Base-by-base conservation (phyloP, 2,329 filamentous ascomycete species). In the Tolypocladium album region DNA sequence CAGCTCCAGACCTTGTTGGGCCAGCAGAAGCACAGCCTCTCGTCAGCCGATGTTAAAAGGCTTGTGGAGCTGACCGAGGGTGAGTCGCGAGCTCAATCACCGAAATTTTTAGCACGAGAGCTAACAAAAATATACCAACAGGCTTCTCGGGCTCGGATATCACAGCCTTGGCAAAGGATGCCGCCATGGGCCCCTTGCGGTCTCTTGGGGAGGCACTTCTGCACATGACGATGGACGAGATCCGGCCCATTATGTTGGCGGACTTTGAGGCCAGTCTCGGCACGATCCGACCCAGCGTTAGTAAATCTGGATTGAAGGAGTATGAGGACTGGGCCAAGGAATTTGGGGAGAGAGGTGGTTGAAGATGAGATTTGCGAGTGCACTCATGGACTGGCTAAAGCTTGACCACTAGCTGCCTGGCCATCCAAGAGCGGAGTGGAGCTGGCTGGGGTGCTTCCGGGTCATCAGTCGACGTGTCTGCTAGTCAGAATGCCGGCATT, bases 131-230 rank as follows among this genome's bases (percentile, higher is more conserved):
- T 50, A 11, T 39, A 45, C 38, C 3, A 4, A 15, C 59, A 97
- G 92, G 92, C n/a, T 99, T 96, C 75, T 97, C 92, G 11, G 94
- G 94, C 53, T 96, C 92, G 2, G 94, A 99, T 69, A 96, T 99
- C 65, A 97, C 94, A 27, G 92, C 94, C 1, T 79, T 99, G 11
- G 94, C 94, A 9, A 99, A 99, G 75, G 94, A 99, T 71, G 94
- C 94, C 11, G 94, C 94, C 3, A 99, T 99, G 94, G 93, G 94
- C 0, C 94, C 94, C 0, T 78, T 99, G 15, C 85, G 94, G 39
- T 93, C 91, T 58, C 79, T 97, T 2, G 94, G 94, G 34, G 94
- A 97, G 71, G 90, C 89, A 47, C 77, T 99, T 38, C 79, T 99
- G 40, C 87, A 90, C 65, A 97, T 95, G 81, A 89, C 88, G 0